phyloP scores from a whole-genome alignment of 2,329 filamentous ascomycete species.

The Fusarium poae region DNA sequence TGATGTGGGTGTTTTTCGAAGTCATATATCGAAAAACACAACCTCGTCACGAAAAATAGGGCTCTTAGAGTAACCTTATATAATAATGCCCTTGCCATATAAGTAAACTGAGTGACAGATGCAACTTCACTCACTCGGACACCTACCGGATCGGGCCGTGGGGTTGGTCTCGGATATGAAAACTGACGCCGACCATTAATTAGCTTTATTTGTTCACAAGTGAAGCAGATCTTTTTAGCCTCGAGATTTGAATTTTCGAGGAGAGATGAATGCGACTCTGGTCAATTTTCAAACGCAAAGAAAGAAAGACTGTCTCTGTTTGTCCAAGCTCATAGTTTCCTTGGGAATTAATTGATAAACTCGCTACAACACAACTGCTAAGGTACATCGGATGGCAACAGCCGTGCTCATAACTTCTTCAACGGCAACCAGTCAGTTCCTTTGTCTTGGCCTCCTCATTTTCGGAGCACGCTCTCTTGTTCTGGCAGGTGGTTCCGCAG shows the following conservation, averaged over 20 bases:
- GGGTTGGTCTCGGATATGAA: constrained; percentile 20
- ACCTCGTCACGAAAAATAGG: too few relatives aligned
- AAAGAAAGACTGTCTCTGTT: too few relatives aligned
- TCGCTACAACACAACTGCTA: constrained; percentile 6
- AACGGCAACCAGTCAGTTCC: background rate
- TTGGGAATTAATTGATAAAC: background rate
- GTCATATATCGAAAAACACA: too few relatives aligned
- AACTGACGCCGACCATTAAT: constrained; percentile 12
- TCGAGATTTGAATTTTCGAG: background rate
- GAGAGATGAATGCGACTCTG: constrained; percentile 9
- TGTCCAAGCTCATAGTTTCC: too few relatives aligned
- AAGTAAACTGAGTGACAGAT: background rate
- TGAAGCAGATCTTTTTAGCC: constrained; percentile 1
- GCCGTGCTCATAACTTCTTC: constrained; percentile 6
- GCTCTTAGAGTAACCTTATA: too few relatives aligned
- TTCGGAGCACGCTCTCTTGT: constrained; percentile 22
- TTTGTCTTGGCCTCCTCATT: constrained; percentile 7
- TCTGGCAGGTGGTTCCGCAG: constrained; percentile 24
- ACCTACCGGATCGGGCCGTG: constrained; percentile 30
- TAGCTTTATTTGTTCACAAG: constrained; percentile 7
- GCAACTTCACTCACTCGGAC: background rate
- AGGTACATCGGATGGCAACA: background rate
- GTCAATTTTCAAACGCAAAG: constrained; percentile 3
- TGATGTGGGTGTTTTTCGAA: too few relatives aligned
- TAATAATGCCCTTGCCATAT: background rate